Percentiles rank a stretch among this genome's conserved stretches.
These are phyloP conservation scores for Sporisorium reilianum DNA, from an alignment of 1,284 basidiomycete genomes.

Conservation along the genomic window DNA sequence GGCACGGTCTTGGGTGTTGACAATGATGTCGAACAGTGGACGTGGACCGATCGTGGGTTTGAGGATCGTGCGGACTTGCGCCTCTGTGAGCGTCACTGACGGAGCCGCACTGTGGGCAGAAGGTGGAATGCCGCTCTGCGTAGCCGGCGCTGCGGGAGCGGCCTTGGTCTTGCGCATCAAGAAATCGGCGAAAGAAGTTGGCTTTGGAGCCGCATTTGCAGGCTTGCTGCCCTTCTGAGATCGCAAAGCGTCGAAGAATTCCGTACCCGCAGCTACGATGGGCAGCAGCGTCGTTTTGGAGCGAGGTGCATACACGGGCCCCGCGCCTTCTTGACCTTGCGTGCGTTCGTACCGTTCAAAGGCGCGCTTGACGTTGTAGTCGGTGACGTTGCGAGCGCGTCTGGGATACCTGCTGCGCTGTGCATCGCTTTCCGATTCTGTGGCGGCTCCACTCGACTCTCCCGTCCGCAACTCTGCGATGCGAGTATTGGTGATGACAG, in stretches of 20 bases:
- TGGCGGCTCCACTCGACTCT: slow-evolving; percentile 16
- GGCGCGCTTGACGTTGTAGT: slow-evolving; percentile 34
- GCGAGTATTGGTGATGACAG: slow-evolving; percentile 12
- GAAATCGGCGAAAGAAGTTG: slow-evolving; percentile 20
- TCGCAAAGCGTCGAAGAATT: slow-evolving; percentile 35
- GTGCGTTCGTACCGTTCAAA: slow-evolving; percentile 23
- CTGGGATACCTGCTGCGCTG: slow-evolving; percentile 29
- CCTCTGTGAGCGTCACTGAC: slow-evolving; percentile 1
- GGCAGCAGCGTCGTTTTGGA: slow-evolving; percentile 9
- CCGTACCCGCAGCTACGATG: slow-evolving; percentile 4
- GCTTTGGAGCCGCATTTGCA: neutral
- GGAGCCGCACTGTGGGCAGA: neutral
- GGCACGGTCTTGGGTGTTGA: slow-evolving; percentile 13
- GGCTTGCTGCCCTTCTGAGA: neutral
- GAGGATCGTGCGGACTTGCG: slow-evolving; percentile 8
- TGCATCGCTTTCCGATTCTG: slow-evolving; percentile 24
- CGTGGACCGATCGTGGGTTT: neutral
- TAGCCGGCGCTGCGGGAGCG: neutral
- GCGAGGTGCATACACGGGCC: neutral
- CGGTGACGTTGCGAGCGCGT: slow-evolving; percentile 31
- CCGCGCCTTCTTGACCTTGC: neutral
- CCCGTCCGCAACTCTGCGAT: slow-evolving; percentile 1
- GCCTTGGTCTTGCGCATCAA: slow-evolving; percentile 12
- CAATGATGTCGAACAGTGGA: slow-evolving; percentile 7
- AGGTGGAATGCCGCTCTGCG: neutral